phyloP scores from a whole-genome alignment of 2,329 filamentous ascomycete species.

The Lecanoromycetidae sp. region DNA sequence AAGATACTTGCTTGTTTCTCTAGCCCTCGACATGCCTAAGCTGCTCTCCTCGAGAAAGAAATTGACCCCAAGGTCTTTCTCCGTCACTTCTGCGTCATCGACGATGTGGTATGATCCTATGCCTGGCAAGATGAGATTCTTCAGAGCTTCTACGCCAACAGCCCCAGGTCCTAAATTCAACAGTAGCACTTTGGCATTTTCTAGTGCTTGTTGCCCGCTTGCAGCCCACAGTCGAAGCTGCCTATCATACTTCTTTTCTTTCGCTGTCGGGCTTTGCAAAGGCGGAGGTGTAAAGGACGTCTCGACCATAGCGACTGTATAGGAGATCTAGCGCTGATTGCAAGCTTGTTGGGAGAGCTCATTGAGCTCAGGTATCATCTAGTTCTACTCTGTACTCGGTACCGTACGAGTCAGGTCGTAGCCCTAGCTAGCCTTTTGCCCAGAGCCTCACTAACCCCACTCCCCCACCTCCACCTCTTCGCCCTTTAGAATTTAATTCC shows the following conservation, averaged over 20 bases:
- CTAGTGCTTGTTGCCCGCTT: conserved; percentile 76
- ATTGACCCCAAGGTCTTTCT: conserved; percentile 83
- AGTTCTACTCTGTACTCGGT: too few relatives aligned
- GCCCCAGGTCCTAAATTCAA: conserved; percentile 80
- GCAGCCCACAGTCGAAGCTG: conserved; percentile 94
- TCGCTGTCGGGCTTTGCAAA: conserved; percentile 44
- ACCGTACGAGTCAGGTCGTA: too few relatives aligned
- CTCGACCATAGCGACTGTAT: conserved; percentile 10
- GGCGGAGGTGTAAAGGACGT: conserved; percentile 29
- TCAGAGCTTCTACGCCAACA: conserved; percentile 79
- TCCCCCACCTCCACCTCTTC: too few relatives aligned
- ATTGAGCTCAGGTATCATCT: too few relatives aligned
- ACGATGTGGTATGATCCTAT: conserved; percentile 87
- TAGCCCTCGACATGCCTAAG: conserved; percentile 64
- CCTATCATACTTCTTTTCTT: conserved; percentile 76
- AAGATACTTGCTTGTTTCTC: conserved; percentile 64
- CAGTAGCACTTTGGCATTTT: conserved; percentile 81
- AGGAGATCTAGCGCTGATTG: neutral
- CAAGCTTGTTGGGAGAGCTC: neutral
- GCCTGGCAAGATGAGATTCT: conserved; percentile 91
- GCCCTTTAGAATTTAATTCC: too few relatives aligned
- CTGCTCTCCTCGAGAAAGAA: conserved; percentile 82
- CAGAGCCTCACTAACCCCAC: too few relatives aligned
- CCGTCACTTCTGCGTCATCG: conserved; percentile 63
- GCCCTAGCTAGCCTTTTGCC: too few relatives aligned